Evolutionary conservation across 2,329 filamentous ascomycete species (phyloP), one percentile per base, ranked within the genome.

Genomic region (Venturia oleaginea): DNA sequence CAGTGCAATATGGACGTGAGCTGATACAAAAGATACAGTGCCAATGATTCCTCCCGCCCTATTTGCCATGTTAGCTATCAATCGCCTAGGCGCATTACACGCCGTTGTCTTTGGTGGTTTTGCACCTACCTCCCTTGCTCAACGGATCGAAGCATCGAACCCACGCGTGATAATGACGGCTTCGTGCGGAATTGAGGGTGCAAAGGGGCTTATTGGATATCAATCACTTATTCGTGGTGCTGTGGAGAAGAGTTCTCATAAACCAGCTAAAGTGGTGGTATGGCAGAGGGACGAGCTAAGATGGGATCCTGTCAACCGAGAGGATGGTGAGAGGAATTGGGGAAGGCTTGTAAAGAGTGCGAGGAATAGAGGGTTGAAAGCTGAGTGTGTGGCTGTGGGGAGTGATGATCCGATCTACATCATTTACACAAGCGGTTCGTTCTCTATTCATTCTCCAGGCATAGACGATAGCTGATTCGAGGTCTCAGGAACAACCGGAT

Each of bases 21-120:
- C 19, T 37, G 4, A 65, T 37, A 42, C 42, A 17, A n/a, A n/a
- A n/a, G n/a, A n/a, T n/a, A 30, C 67, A 91, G 88, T 97, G 92
- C 92, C 92, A 64, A 97, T 97, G 92, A 91, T 97, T 54, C 92
- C 93, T 0, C 87, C 91, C 0, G 90, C 92, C 1, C 74, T 96
- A n/a, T 86, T 95, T 67, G 92, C 89, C 11, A 91, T 94, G 68
- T 84, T 97, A 4, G 92, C 93, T 30, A 84, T 89, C 66, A 86
- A 86, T 66, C 85, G 92, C 11, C 80, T 97, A 0, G 93, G 92
- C 13, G 93, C 92, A 19, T 86, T 97, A 62, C 93, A 97, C 73
- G 87, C 90, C 3, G 91, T 96, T 4, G 93, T 97, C 3, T 97
- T 97, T 75, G 93, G 93, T 51, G 92, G 93, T 0, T 97, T 97